A percentile compares a stretch with the other conserved stretches of the same genome.
Conservation (phyloP, 192 early-diverging fungal species). For the Backusella australiensis region DNA sequence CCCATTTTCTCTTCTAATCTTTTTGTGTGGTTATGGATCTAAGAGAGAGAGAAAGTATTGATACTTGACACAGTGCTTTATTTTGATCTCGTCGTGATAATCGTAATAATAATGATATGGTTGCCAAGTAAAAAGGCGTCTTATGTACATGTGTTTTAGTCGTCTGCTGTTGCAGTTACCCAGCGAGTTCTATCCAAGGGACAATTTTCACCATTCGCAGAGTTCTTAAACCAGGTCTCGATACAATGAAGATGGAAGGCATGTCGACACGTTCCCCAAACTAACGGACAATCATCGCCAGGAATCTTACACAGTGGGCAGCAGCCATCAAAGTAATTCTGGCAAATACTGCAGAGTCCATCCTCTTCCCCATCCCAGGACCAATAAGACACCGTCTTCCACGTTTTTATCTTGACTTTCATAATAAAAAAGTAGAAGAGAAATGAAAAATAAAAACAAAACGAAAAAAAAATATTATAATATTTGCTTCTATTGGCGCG, state of each 20-base stretch:
- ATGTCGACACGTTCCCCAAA: conserved; percentile 91
- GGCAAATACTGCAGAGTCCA: conserved; percentile 87
- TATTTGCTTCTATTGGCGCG: too few relatives aligned
- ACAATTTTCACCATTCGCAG: conserved; percentile 72
- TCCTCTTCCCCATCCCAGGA: conserved; percentile 86
- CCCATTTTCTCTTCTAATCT: background rate
- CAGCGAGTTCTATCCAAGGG: conserved; percentile 88
- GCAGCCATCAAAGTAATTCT: conserved; percentile 80
- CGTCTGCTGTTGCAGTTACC: conserved; percentile 31
- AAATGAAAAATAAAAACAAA: too few relatives aligned
- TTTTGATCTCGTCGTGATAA: too few relatives aligned
- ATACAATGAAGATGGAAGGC: conserved; percentile 96
- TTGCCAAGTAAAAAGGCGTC: too few relatives aligned
- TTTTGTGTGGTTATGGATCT: background rate
- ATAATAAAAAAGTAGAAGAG: background rate
- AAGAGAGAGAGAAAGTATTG: too few relatives aligned
- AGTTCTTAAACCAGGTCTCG: conserved; percentile 72
- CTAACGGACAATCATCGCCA: conserved; percentile 82
- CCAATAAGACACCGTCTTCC: conserved; percentile 87
- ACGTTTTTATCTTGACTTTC: conserved; percentile 42
- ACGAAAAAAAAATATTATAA: too few relatives aligned
- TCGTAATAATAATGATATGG: too few relatives aligned
- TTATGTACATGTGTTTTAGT: background rate
- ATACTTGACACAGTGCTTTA: too few relatives aligned
- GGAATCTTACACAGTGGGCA: conserved; percentile 84